Evolutionary conservation across 257 asterid species (phyloP).

Genomic region (Misopates orontium): DNA sequence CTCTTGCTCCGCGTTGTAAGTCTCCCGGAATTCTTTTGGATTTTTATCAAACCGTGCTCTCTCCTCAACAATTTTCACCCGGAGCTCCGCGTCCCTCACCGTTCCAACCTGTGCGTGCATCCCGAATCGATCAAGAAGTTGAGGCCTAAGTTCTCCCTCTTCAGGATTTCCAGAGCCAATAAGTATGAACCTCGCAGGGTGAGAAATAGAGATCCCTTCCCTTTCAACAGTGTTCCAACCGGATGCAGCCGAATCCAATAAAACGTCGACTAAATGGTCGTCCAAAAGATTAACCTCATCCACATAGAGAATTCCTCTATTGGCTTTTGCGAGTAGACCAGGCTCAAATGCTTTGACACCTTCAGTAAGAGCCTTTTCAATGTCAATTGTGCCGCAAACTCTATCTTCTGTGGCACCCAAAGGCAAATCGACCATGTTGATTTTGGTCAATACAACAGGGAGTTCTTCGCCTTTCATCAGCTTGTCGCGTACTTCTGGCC

Average conservation of each 20-base stretch:
- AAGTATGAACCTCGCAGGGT: slow-evolving; percentile 88
- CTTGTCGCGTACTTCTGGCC: slow-evolving; percentile 73
- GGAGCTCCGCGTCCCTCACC: slow-evolving; percentile 81
- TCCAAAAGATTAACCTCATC: slow-evolving; percentile 94
- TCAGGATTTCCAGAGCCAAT: slow-evolving; percentile 94
- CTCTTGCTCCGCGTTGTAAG: slow-evolving; percentile 73
- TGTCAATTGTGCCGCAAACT: slow-evolving; percentile 92
- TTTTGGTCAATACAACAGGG: slow-evolving; percentile 52
- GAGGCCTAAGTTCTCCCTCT: slow-evolving; percentile 96
- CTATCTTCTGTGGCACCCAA: slow-evolving; percentile 94
- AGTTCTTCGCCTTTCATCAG: slow-evolving; percentile 53
- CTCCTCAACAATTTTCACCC: slow-evolving; percentile 97
- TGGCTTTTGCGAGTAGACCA: slow-evolving; percentile 90
- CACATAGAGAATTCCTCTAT: slow-evolving; percentile 82
- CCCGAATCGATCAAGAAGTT: slow-evolving; percentile 93
- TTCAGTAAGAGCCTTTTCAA: slow-evolving; percentile 91
- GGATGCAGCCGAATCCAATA: slow-evolving; percentile 87
- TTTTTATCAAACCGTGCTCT: slow-evolving; percentile 76
- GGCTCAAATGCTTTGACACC: slow-evolving; percentile 98
- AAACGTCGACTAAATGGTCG: slow-evolving; percentile 88
- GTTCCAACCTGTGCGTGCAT: slow-evolving; percentile 98
- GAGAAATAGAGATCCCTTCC: slow-evolving; percentile 92
- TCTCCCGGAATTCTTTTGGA: slow-evolving; percentile 72
- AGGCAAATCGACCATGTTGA: slow-evolving; percentile 93
- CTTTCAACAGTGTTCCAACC: slow-evolving; percentile 97